Percentiles rank a stretch among this genome's conserved stretches.
Evolutionary conservation across 208 protist species (phyloP).

Genomic region (Leishmania aethiopica): DNA sequence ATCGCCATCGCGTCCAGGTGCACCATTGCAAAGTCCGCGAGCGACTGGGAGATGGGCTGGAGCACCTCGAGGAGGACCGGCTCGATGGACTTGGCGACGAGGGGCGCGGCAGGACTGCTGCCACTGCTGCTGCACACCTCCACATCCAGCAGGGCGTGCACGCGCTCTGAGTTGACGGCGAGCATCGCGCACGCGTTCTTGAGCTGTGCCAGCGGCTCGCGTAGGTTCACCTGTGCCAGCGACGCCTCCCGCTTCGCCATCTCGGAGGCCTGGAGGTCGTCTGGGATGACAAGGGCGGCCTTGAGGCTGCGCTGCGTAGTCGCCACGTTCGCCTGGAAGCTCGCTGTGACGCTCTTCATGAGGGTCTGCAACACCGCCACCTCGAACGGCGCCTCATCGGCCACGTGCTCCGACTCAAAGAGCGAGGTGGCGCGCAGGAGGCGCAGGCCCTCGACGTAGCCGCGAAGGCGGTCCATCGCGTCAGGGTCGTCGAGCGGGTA

Average conservation of each 20-base stretch:
- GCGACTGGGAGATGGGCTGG: conserved; percentile 37
- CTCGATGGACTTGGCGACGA: conserved; percentile 69
- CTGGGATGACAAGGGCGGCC: conserved; percentile 51
- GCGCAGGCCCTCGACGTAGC: conserved; percentile 78
- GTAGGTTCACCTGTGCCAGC: conserved; percentile 47
- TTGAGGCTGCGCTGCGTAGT: conserved; percentile 53
- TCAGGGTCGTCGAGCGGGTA: conserved; percentile 79
- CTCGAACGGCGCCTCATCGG: conserved; percentile 49
- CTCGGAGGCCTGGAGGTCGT: conserved; percentile 41
- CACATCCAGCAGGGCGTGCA: conserved; percentile 35
- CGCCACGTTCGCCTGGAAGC: conserved; percentile 52
- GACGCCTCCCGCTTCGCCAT: conserved; percentile 31
- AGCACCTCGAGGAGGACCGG: conserved; percentile 76
- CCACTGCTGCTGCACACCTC: conserved; percentile 9
- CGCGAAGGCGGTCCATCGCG: conserved; percentile 73
- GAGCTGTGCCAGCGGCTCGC: conserved; percentile 74
- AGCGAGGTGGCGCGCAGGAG: conserved; percentile 81
- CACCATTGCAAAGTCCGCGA: conserved; percentile 48
- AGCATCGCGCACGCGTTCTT: conserved; percentile 84
- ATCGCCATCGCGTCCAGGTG: conserved; percentile 41
- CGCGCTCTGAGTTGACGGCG: conserved; percentile 45
- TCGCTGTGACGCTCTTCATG: conserved; percentile 63
- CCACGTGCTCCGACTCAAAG: conserved; percentile 33
- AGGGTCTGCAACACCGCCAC: conserved; percentile 58
- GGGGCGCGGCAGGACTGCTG: conserved; percentile 30